phyloP scores from a whole-genome alignment of 306 rosid genomes.

The Sophora flavescens region DNA sequence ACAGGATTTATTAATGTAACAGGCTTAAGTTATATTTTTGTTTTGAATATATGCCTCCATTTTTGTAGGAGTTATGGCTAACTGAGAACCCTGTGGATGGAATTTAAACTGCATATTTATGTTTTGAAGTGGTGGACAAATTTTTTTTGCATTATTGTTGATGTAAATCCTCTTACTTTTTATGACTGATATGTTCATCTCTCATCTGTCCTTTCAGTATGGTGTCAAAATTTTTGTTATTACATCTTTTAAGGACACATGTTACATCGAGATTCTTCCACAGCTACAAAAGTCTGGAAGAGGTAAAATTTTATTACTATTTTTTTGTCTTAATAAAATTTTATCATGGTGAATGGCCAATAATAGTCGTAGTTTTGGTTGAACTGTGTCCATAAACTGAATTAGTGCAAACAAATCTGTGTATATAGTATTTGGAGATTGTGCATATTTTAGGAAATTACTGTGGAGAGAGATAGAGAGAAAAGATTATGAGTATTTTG shows the following conservation, averaged over 20 bases:
- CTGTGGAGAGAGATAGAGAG: background rate
- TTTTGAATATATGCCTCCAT: conserved; percentile 8
- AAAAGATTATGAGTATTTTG: conserved; percentile 12
- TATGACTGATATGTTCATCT: conserved; percentile 39
- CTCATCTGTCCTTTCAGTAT: conserved; percentile 66
- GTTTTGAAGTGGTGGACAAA: conserved; percentile 25
- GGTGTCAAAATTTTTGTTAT: conserved; percentile 93
- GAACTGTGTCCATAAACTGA: background rate
- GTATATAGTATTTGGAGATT: background rate
- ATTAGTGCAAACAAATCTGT: conserved; percentile 7
- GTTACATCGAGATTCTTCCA: conserved; percentile 96
- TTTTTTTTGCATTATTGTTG: conserved; percentile 8
- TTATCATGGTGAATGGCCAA: conserved; percentile 5
- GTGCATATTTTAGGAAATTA: background rate
- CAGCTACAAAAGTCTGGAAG: conserved; percentile 71
- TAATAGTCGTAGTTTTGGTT: background rate
- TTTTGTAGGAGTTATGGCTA: conserved; percentile 1
- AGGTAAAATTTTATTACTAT: conserved; percentile 60
- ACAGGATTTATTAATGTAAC: conserved; percentile 4
- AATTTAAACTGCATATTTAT: background rate
- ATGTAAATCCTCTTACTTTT: conserved; percentile 22
- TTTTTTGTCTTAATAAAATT: background rate
- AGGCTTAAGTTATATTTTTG: background rate
- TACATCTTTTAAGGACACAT: conserved; percentile 90
- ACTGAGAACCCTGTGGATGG: conserved; percentile 13